Base-by-base conservation (phyloP, 768 basidiomycete genomes). In the Phlegmacium glaucopus region DNA sequence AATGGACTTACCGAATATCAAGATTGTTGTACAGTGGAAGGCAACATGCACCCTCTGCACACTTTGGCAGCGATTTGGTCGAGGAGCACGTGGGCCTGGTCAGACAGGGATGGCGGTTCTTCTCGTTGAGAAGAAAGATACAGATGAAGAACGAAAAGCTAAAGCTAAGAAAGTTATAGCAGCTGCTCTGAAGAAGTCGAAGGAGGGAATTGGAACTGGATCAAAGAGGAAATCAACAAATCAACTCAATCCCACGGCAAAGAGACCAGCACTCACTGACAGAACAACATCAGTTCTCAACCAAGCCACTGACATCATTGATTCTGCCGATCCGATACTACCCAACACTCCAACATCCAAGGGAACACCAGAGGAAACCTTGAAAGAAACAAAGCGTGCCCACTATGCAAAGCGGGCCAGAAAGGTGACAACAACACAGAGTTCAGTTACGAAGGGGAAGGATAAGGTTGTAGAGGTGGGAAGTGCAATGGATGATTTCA, bases 21-120 rank as follows among this genome's bases (percentile, higher is more conserved):
- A 49, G 8, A 41, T 72, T 13, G 61, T 72, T 15, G 60, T 73
- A 9, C 71, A 72, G 44, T 72, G 54, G 53, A 42, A 44, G 13
- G 62, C 49, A 0, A 58, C 56, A 4, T 62, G 61, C 45, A 44
- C 47, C 22, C 28, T 69, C 5, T 48, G 53, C 3, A 56, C 60
- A 0, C 46, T 71, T 3, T 65, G 63, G 66, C 70, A 73, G 47
- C 49, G 62, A 3, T 61, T 69, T 42, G 69, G 70, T 1, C 59
- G 57, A 13, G 67, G 51, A 2, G 69, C 51, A 13, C 45, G 54
- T 6, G 54, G 46, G 15, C 48, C 41, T 1, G 30, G 34, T 1
- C 10, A 9, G 3, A 43, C 37, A 13, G 66, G 45, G 4, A 61
- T 51, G 4, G 60, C 55, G 2, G 44, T 67, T 4, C 27, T 67